Percentiles rank a stretch among this genome's conserved stretches.
phyloP scores from a whole-genome alignment of 2,329 filamentous ascomycete species.

The Pyrenochaeta sp. region DNA sequence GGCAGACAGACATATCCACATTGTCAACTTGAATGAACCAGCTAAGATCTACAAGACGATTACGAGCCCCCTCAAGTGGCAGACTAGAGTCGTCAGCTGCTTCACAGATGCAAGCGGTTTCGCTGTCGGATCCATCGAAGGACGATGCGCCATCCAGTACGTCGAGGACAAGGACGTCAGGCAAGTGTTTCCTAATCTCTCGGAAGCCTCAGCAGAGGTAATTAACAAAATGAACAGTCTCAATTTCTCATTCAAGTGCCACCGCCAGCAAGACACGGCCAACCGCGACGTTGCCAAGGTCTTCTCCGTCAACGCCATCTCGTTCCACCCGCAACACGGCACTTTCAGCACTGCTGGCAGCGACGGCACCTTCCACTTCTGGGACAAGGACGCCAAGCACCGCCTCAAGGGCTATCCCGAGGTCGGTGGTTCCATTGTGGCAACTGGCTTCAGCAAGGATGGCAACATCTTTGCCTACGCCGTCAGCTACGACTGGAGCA shows the following conservation, averaged over 20 bases:
- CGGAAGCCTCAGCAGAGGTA: background rate
- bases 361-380: slow-evolving; percentile 96
- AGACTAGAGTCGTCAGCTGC: slow-evolving; percentile 93
- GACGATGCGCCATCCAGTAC: slow-evolving; percentile 96
- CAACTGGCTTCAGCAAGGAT: slow-evolving; percentile 88
- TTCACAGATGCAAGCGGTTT: slow-evolving; percentile 92
- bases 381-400: slow-evolving; percentile 72
- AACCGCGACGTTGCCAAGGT: slow-evolving; percentile 79
- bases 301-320: slow-evolving; percentile 95
- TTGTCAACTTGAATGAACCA: slow-evolving; percentile 88
- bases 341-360: slow-evolving; percentile 98
- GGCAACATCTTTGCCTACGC: slow-evolving; percentile 72
- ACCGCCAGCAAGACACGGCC: slow-evolving; percentile 76
- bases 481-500: slow-evolving; percentile 97
- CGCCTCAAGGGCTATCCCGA: slow-evolving; percentile 69
- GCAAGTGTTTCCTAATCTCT: slow-evolving; percentile 42
- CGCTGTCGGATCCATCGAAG: slow-evolving; percentile 95
- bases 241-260: slow-evolving; percentile 99
- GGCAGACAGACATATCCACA: slow-evolving; percentile 94
- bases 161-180: slow-evolving; percentile 92
- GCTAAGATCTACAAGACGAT: slow-evolving; percentile 94
- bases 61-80: slow-evolving; percentile 96
- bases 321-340: slow-evolving; percentile 94
- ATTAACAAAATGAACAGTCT: slow-evolving; percentile 53
- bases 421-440: slow-evolving; percentile 78